Base-by-base conservation (phyloP, 2,329 filamentous ascomycete genomes). In the Rhinocladiella similis region DNA sequence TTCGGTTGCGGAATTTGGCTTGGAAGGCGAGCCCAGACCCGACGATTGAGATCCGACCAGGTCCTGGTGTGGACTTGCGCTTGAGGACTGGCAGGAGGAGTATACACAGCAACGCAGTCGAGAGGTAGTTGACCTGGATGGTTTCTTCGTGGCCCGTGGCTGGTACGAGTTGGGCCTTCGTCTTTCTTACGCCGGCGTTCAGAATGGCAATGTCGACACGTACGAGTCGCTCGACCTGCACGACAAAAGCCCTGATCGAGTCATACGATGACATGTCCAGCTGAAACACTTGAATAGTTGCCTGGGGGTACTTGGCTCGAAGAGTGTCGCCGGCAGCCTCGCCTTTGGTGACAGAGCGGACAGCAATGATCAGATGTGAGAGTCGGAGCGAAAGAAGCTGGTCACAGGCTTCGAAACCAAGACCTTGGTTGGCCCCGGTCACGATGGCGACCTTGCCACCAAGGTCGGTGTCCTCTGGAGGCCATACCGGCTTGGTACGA, bases 221-320 rank as follows among this genome's bases (percentile, higher is more conserved):
- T 0, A 65, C 29, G 1, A 79, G 68, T 3, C 43, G 67, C 9
- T 71, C 62, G 16, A 70, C 69, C 1, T 71, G 69, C 0, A 50
- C 50, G 0, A 69, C 72, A 54, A 83, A 83, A 0, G 60, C 64
- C 27, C 70, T 68, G 1, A 83, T 67, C 1, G 77, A 80, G 1
- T 71, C 66, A 48, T 81, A 80, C 0, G 70, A 75, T 3, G 55
- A 51, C 73, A 82, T 76, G 45, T 83, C 78, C n/a, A 83, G 62
- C 2, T 65, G 9, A 78, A 77, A 83, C 9, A 83, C 78, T 10
- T 80, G 70, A 12, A 83, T 71, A 0, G 43, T 68, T 1, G 75
- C 73, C 0, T 59, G 58, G 1, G 71, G 70, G 19, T 76, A 74
- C 12, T 72, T 67, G 2, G 57, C 56, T 3, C 67, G 68, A 3